Evolutionary conservation across 1,284 basidiomycete genomes (phyloP), one percentile per base, ranked within the genome.

Genomic region (Ustilago crameri): DNA sequence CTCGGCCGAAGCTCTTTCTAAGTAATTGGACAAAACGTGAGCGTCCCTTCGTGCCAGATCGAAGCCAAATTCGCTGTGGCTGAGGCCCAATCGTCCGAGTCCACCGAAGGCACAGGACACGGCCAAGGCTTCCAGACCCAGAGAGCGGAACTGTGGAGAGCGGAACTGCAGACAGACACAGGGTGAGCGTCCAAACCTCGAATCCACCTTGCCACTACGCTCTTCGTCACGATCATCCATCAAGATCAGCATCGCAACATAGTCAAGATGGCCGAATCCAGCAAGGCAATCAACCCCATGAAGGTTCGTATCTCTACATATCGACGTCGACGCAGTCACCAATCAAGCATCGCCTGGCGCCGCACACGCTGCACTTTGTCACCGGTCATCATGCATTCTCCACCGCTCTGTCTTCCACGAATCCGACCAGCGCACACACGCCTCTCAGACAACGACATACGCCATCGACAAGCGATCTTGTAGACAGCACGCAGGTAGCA

Each of bases 211-310:
- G 46, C 42, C 56, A 37, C 35, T 40, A 51, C 59, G 20, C 34
- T 48, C 58, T 66, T 66, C 58, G 68, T 71, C 68, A 71, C 68
- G 68, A 71, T 71, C 68, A 66, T 65, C 68, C 61, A 70, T 61
- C 67, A 70, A 64, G 67, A 70, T 70, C 67, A 60, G 48, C 67
- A 59, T 45, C 59, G 18, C 32, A 23, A 30, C 22, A 40, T 56
- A 61, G 46, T 65, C 68, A 71, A 71, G 58, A 80, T 80, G 78
- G 78, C 78, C 69, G 78, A 80, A 72, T 80, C 78, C 45, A 75
- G 76, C 75, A 80, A 80, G 77, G 76, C 78, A 61, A 79, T 80
- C 58, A 80, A 80, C 76, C 78, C 78, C 54, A 80, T 80, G 78
- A 80, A 77, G 75, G 78, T 80, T 70, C 49, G 78, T 80, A 63